Percentiles rank a stretch among this genome's conserved stretches.
phyloP scores from a whole-genome alignment of 1,284 basidiomycete genomes.

The Jaminaea rosea region DNA sequence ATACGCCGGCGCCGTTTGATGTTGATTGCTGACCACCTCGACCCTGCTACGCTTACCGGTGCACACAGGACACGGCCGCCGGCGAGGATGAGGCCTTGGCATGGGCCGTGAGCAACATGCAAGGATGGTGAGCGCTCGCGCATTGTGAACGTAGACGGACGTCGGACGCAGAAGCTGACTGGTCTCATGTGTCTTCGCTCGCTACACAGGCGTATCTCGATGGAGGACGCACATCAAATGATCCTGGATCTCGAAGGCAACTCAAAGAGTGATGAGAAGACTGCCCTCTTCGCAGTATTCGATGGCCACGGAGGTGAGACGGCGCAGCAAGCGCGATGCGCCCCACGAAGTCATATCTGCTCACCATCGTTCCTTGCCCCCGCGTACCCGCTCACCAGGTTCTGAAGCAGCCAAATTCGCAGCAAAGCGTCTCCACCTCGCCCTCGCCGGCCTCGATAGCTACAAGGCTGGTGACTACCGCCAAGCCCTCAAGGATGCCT shows the following conservation, averaged over 20 bases:
- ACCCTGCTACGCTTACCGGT: not conserved
- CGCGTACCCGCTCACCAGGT: conserved; percentile 53
- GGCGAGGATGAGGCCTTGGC: conserved; percentile 70
- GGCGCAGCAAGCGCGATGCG: not conserved
- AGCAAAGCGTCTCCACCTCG: conserved; percentile 76
- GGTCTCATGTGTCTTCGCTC: too few species aligned
- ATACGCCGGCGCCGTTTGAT: too few species aligned
- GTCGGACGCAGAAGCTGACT: too few species aligned
- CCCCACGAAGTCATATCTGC: not conserved
- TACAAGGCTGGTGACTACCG: conserved; percentile 67
- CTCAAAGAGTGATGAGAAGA: conserved; percentile 45
- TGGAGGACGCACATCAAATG: conserved; percentile 95
- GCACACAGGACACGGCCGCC: conserved; percentile 59
- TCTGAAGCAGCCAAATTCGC: conserved; percentile 81
- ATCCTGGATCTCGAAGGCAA: conserved; percentile 53
- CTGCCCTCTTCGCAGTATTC: conserved; percentile 83
- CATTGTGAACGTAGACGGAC: not conserved
- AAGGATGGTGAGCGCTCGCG: conserved; percentile 74
- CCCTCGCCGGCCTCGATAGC: conserved; percentile 63
- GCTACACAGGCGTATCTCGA: conserved; percentile 62
- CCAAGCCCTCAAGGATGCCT: conserved; percentile 74
- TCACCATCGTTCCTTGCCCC: not conserved
- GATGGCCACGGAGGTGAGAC: conserved; percentile 90
- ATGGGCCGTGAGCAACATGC: conserved; percentile 91
- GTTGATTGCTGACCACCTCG: not conserved